These are phyloP conservation scores for Paecilomyces dactylethromorphus DNA, from an alignment of 2,329 filamentous ascomycete species.

Conservation along the genomic window DNA sequence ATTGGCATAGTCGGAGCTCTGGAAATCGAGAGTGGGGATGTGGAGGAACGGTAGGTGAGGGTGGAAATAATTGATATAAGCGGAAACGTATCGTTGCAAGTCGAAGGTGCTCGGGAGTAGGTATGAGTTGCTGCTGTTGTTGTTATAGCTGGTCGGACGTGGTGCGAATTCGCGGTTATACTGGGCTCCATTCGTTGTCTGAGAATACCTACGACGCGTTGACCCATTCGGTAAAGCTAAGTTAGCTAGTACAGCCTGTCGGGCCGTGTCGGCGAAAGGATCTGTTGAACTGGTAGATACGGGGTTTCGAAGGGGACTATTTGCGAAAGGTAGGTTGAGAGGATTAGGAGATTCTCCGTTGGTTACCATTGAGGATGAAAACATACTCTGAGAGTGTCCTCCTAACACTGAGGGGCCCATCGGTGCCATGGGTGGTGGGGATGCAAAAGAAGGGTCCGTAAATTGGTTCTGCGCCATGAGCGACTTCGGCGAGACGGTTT, in stretches of 20 bases:
- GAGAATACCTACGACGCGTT: conserved; percentile 54
- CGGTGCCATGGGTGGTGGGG: conserved; percentile 67
- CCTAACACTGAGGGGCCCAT: conserved; percentile 67
- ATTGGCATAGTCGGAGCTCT: conserved; percentile 61
- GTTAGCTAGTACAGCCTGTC: conserved; percentile 56
- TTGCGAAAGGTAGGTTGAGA: conserved; percentile 43
- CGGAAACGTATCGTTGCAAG: conserved; percentile 81
- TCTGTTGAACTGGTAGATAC: conserved; percentile 56
- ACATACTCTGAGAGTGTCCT: conserved; percentile 51
- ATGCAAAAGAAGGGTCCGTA: conserved; percentile 68
- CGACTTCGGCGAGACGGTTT: conserved; percentile 71
- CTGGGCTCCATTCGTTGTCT: conserved; percentile 48
- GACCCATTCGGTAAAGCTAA: conserved; percentile 54
- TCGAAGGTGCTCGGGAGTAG: conserved; percentile 73
- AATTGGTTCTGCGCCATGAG: conserved; percentile 62
- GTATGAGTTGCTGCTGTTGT: conserved; percentile 33
- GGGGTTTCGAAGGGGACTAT: conserved; percentile 58
- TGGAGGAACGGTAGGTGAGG: conserved; percentile 94
- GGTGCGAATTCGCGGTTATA: conserved; percentile 30
- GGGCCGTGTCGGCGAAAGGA: conserved; percentile 60
- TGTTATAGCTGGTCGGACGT: conserved; percentile 24
- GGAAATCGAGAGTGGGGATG: conserved; percentile 84
- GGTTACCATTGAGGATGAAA: conserved; percentile 38
- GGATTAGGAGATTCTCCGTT: conserved; percentile 41
- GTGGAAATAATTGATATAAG: conserved; percentile 88